Evolutionary conservation across 257 asterid genomes (phyloP), one percentile per base, ranked within the genome.

Genomic region (Hygrophila difformis): DNA sequence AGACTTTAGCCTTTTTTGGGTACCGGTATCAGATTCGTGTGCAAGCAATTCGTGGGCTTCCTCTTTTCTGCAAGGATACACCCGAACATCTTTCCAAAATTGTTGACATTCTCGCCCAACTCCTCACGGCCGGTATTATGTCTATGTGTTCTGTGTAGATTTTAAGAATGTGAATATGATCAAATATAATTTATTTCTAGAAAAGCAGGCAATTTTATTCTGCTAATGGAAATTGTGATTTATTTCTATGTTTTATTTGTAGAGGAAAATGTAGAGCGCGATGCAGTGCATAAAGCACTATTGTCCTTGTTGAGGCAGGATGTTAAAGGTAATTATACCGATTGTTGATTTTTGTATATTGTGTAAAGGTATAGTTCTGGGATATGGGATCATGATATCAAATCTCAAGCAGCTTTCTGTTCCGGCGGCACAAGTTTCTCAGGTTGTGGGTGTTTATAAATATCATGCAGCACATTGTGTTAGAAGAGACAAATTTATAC

Each of bases 211-310:
- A 15, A 37, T 39, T 18, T 10, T 49, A 26, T 45, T n/a, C 21
- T 51, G 8, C 21, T 22, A 36, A 14, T 49, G 4, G 73, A 44
- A 40, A 26, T 49, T 49, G 17, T 48, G 35, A 44, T 10, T 33
- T 34, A 28, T 47, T 19, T 53, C 59, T 33, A 29, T 55, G 42
- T 43, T 35, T 24, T 38, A 18, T 33, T 42, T 55, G 51, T 61
- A 87, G 97, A 80, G 69, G 95, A 87, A 68, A 87, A 83, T 48
- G 93, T 87, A 68, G 97, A 87, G 81, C 97, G 97, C 14, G 97
- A 87, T 78, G 97, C 97, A 2, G 95, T 83, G 19, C 74, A 80
- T 53, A 87, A 87, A 68, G 93, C 97, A n/a, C 92, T 87, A 55
- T 42, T 87, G 57, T 83, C 95, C 69, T 76, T 87, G 44, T 62